Conservation (phyloP, 306 rosid genomes). For the Trifolium subterraneum region DNA sequence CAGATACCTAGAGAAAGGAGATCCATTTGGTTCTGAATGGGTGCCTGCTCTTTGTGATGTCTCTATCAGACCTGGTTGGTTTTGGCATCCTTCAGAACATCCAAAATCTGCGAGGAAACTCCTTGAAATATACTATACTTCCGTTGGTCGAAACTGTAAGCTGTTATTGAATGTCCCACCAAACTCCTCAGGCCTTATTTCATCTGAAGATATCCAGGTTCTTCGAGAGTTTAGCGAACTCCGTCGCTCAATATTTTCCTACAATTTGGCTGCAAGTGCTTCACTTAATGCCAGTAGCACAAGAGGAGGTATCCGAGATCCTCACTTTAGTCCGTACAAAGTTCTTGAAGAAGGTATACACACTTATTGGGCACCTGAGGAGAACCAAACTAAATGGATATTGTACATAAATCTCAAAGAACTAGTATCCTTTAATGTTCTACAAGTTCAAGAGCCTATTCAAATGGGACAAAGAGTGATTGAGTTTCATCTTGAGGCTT, state of each 20-base stretch:
- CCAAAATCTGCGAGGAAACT: conserved; percentile 81
- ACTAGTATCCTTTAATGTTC: conserved; percentile 69
- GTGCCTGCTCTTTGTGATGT: conserved; percentile 86
- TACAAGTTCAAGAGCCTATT: conserved; percentile 86
- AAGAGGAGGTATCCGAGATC: conserved; percentile 58
- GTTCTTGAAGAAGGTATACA: conserved; percentile 69
- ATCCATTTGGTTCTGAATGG: conserved; percentile 81
- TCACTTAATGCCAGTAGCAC: conserved; percentile 64
- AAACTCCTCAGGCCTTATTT: conserved; percentile 87
- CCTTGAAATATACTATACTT: conserved; percentile 84
- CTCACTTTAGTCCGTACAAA: conserved; percentile 64
- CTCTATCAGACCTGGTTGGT: conserved; percentile 92
- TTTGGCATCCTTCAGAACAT: conserved; percentile 83
- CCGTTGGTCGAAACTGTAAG: conserved; percentile 81
- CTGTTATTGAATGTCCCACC: conserved; percentile 88
- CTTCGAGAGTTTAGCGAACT: conserved; percentile 77
- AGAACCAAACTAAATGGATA: conserved; percentile 61
- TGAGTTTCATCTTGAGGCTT: conserved; percentile 71
- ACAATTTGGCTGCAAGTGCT: conserved; percentile 67
- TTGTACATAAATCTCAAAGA: conserved; percentile 64
- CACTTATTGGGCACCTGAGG: conserved; percentile 86
- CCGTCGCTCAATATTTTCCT: conserved; percentile 70
- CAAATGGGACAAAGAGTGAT: conserved; percentile 87
- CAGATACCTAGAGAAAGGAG: conserved; percentile 76
- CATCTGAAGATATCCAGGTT: conserved; percentile 78